phyloP scores from a whole-genome alignment of 2,329 filamentous ascomycete genomes.

The Ceratocystis eucalypticola region DNA sequence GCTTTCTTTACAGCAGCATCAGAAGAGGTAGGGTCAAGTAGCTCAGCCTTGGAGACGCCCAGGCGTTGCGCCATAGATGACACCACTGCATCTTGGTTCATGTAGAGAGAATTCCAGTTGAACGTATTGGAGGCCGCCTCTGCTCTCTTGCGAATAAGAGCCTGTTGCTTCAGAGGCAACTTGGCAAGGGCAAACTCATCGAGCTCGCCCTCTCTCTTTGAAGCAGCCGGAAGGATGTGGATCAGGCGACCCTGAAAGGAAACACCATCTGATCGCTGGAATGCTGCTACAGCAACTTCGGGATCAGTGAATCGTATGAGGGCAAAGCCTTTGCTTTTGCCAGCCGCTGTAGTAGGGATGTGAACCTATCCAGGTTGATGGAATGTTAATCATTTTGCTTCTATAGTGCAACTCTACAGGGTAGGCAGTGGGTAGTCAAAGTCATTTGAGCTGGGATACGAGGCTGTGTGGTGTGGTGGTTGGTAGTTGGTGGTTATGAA shows the following conservation, averaged over 20 bases:
- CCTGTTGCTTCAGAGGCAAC: constrained; percentile 86
- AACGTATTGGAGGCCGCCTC: constrained; percentile 68
- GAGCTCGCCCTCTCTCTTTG: constrained; percentile 67
- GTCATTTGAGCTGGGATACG: neutral
- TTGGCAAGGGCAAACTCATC: constrained; percentile 86
- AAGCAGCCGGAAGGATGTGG: constrained; percentile 73
- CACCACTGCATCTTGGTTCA: constrained; percentile 93
- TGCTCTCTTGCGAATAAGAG: constrained; percentile 71
- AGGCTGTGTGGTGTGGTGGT: neutral
- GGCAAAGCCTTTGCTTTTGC: constrained; percentile 76
- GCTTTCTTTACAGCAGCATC: constrained; percentile 94
- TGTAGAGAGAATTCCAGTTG: constrained; percentile 99
- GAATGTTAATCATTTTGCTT: constrained; percentile 17
- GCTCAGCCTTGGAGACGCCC: constrained; percentile 77
- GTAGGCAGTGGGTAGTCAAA: neutral
- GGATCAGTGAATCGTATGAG: constrained; percentile 67
- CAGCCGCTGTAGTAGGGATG: constrained; percentile 59
- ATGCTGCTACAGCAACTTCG: constrained; percentile 63
- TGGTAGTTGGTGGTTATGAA: too few species aligned
- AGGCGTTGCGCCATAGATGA: constrained; percentile 75
- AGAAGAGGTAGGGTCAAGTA: constrained; percentile 88
- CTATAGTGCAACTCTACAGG: neutral
- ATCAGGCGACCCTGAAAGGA: constrained; percentile 86
- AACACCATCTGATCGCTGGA: constrained; percentile 64
- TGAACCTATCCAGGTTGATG: constrained; percentile 53